Evolutionary conservation across 768 basidiomycete species (phyloP), one percentile per base, ranked within the genome.

Genomic region (Xerocomellus dryophilus): DNA sequence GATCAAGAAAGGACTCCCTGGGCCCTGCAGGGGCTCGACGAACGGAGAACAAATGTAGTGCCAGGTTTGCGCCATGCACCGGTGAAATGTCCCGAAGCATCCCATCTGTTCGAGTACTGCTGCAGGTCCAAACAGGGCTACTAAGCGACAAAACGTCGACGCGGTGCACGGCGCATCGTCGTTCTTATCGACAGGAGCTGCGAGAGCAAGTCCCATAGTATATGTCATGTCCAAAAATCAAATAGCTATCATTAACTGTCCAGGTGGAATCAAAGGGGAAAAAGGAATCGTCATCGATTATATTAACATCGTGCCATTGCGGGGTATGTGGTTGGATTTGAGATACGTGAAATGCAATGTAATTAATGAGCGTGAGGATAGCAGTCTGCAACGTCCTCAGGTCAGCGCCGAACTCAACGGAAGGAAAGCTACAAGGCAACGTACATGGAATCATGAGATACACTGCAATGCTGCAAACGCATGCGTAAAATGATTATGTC

Each of bases 391-490:
- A 7, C 2, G n/a, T 29, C 36, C 3, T 42, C 17, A 29, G 20
- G 48, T 63, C 39, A 59, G 46, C 43, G 8, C n/a, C 32, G 10
- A 7, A 6, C 6, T 45, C 27, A 12, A 38, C 14, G 27, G 29
- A 10, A 46, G 29, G 25, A 34, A 3, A 12, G 39, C 7, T 1
- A 1, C 1, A 29, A 31, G 15, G 29, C 10, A 43, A 55, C 68
- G 38, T 53, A 65, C 58, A 64, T 58, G 58, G 47, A 48, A 34
- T 70, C 66, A 50, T 69, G 65, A 57, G 40, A 57, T 71, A 67
- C 67, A 70, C 50, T 57, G 29, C 29, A 10, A 10, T 58, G 56
- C 60, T 59, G 62, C 59, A 59, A 58, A 58, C 60, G 61, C 58
- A 52, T 64, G 59, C 43, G 48, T 52, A 21, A 46, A 44, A 10